These are phyloP conservation scores for Henningerozyma blattae DNA, from an alignment of 805 yeast species.

Conservation along the genomic window DNA sequence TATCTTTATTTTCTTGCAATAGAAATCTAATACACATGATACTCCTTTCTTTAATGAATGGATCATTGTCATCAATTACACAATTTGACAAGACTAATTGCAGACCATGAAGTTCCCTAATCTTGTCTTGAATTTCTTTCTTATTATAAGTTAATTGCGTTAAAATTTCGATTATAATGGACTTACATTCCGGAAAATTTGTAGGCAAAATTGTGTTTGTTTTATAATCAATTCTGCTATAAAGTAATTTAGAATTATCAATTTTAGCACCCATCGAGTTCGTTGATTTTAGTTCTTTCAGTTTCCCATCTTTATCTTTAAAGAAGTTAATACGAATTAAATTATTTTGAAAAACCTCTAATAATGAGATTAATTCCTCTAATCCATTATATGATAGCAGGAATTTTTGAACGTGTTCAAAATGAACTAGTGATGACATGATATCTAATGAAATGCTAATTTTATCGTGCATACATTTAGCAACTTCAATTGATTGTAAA, in stretches of 20 bases:
- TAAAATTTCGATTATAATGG: constrained; percentile 53
- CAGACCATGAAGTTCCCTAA: constrained; percentile 56
- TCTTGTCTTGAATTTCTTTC: constrained; percentile 48
- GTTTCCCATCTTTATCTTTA: constrained; percentile 12
- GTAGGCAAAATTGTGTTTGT: constrained; percentile 17
- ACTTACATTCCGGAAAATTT: constrained; percentile 53
- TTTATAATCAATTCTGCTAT: constrained; percentile 16
- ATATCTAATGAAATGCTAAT: constrained; percentile 24
- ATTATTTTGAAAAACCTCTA: constrained; percentile 25
- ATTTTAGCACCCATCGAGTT: constrained; percentile 15
- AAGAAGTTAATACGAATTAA: constrained; percentile 21
- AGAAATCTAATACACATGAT: constrained; percentile 67
- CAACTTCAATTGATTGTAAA: constrained; percentile 9
- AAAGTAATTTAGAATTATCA: constrained; percentile 19
- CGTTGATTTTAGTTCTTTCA: constrained; percentile 12
- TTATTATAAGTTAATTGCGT: constrained; percentile 44
- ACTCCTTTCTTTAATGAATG: constrained; percentile 74
- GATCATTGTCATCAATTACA: constrained; percentile 78
- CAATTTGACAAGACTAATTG: constrained; percentile 69
- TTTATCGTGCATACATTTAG: constrained; percentile 18
- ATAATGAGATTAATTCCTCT: constrained; percentile 20
- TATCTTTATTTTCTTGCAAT: constrained; percentile 48
- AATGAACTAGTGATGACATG: constrained; percentile 21
- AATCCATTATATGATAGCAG: constrained; percentile 27
- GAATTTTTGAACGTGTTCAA: constrained; percentile 27